Conservation (phyloP, 2,329 filamentous ascomycete species). For the Beauveria bassiana region DNA sequence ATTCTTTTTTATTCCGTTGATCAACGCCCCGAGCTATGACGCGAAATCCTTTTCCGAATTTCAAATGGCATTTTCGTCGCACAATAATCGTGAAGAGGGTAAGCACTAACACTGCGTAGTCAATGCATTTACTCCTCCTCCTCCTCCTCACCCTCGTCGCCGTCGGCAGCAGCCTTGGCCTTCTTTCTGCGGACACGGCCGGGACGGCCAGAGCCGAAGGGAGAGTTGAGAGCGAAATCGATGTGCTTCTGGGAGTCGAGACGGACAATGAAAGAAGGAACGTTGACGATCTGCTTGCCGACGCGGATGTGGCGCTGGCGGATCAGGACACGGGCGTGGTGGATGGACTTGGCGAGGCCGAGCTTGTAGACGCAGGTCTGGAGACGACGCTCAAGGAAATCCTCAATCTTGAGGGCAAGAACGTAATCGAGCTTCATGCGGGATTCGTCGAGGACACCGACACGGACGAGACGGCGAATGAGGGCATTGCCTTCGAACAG, state of each 20-base stretch:
- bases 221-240: constrained; percentile 95
- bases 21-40: constrained; percentile 46
- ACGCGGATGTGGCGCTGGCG: constrained; percentile 99
- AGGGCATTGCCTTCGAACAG: constrained; percentile 99
- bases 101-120: constrained; percentile 24
- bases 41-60: constrained; percentile 29
- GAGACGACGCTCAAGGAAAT: constrained; percentile 99
- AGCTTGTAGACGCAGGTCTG: constrained; percentile 99
- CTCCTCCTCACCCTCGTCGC: constrained; percentile 74
- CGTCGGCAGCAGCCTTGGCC: constrained; percentile 89
- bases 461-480: constrained; percentile 99
- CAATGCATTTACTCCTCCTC: constrained; percentile 60
- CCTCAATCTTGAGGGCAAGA: constrained; percentile 96
- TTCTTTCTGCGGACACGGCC: constrained; percentile 99
- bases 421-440: constrained; percentile 99
- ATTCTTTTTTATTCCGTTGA: constrained; percentile 35
- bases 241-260: constrained; percentile 99
- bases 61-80: constrained; percentile 29
- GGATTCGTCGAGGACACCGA: constrained; percentile 99
- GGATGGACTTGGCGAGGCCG: constrained; percentile 98
- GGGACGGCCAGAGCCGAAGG: constrained; percentile 93
- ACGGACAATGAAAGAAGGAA: constrained; percentile 98
- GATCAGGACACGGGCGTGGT: constrained; percentile 99
- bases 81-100: constrained; percentile 21
- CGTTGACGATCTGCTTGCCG: constrained; percentile 99